Percentiles rank a stretch among this genome's conserved stretches.
These are phyloP conservation scores for Auxenochlorella pyrenoidosa DNA, from an alignment of 139 green algal species.

Conservation along the genomic window DNA sequence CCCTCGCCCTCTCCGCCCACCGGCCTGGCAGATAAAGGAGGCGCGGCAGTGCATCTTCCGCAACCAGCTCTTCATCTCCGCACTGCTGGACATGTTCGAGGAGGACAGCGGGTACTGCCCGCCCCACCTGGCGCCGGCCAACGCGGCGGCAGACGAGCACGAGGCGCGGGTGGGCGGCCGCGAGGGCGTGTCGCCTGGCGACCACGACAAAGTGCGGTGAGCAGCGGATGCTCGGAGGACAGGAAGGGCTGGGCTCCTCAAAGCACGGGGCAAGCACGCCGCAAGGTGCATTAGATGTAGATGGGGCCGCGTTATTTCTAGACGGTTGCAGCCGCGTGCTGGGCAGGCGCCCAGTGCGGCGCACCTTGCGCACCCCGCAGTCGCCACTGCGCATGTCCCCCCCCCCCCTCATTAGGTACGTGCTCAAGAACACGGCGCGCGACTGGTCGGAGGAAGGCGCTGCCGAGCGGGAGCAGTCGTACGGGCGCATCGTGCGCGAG, in stretches of 20 bases:
- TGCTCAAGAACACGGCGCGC: conserved; percentile 91
- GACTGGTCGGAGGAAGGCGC: conserved; percentile 90
- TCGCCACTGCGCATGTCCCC: too few species aligned
- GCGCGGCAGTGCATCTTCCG: conserved; percentile 50
- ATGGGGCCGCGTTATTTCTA: too few species aligned
- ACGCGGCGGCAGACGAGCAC: conserved; percentile 32
- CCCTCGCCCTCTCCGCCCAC: too few species aligned
- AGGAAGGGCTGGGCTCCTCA: too few species aligned
- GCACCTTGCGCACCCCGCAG: not conserved
- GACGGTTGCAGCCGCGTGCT: too few species aligned
- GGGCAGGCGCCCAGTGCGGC: too few species aligned
- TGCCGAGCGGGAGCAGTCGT: conserved; percentile 78
- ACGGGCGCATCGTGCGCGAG: conserved; percentile 69
- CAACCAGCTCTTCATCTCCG: conserved; percentile 78
- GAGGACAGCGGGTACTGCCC: not conserved
- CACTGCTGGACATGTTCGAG: conserved; percentile 40
- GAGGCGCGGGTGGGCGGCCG: not conserved
- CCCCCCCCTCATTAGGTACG: conserved; percentile 62
- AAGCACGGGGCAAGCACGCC: too few species aligned
- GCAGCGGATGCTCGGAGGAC: not conserved
- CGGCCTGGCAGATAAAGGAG: conserved; percentile 15
- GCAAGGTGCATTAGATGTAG: too few species aligned
- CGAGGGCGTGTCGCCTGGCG: conserved; percentile 15
- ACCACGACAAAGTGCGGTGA: conserved; percentile 56
- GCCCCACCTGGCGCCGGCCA: conserved; percentile 35